phyloP scores from a whole-genome alignment of 2,329 filamentous ascomycete genomes.

The Pseudofabraea citricarpa region DNA sequence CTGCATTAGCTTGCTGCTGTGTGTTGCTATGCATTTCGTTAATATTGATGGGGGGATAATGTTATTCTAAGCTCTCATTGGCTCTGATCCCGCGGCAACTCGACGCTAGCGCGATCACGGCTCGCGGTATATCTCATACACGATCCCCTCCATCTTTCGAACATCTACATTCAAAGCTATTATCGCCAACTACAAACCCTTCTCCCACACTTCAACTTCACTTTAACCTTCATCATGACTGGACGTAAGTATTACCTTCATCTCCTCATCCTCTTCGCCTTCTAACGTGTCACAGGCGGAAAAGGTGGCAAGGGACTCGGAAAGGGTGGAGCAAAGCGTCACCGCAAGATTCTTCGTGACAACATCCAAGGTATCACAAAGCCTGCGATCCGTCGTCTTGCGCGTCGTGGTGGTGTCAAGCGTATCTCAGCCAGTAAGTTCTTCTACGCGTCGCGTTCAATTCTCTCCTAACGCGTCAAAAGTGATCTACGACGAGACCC shows the following conservation, averaged over 20 bases:
- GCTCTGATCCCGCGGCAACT: not conserved
- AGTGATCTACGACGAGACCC: conserved; percentile 81
- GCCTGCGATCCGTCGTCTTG: conserved; percentile 84
- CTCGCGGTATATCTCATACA: conserved; percentile 15
- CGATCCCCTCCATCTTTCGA: conserved; percentile 11
- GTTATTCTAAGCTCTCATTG: no score
- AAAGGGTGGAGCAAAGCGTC: conserved; percentile 97
- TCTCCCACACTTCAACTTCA: conserved; percentile 6
- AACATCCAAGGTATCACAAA: conserved; percentile 99
- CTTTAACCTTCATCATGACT: conserved; percentile 46
- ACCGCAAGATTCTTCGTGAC: conserved; percentile 98
- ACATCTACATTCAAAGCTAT: conserved; percentile 12
- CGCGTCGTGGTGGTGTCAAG: conserved; percentile 98
- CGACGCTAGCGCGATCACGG: not conserved
- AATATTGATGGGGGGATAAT: no score
- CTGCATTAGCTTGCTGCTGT: not conserved
- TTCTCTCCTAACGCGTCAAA: conserved; percentile 14
- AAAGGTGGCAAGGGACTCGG: conserved; percentile 97
- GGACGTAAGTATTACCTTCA: conserved; percentile 43
- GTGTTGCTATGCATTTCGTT: not conserved
- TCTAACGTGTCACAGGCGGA: conserved; percentile 55
- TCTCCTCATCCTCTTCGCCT: not conserved
- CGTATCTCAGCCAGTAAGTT: conserved; percentile 93
- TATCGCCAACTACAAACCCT: conserved; percentile 1
- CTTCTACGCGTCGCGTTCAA: conserved; percentile 60